Base-by-base conservation (phyloP, 2,329 filamentous ascomycete species). In the Trichothecium roseum region DNA sequence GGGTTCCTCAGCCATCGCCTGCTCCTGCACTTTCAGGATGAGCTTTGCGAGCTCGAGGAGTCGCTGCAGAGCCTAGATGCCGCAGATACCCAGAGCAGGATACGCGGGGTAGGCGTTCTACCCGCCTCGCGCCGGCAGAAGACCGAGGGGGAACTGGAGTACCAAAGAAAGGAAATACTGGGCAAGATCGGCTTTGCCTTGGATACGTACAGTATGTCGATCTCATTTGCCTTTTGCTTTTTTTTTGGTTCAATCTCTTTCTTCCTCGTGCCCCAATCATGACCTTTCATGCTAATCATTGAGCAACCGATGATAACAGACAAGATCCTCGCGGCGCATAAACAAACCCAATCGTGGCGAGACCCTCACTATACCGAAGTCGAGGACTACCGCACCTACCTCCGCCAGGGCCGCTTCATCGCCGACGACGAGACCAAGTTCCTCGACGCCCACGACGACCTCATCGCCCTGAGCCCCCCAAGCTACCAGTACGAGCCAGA, bases 21-120 rank as follows among this genome's bases (percentile, higher is more conserved):
- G 3, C 62, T 95, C 3, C 65, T 94, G 1, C 79, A 91, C 42
- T 66, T 94, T 13, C 88, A 94, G 55, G 86, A 94, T 50, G 85
- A 94, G 53, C 74, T 94, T 14, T 68, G 69, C 20, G 81, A 89
- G 47, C 64, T 94, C 27, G 87, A 94, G 56, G 79, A 86, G 48
- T 77, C 88, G 38, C 68, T 95, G 1, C 72, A 74, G 14, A 64
- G 67, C 0, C 58, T 91, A 1, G 88, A 94, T 48, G 60, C 59
- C 15, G 57, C 60, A 1, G 72, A 77, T 45, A 72, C 72, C 0
- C 62, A 69, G 40, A 59, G 54, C 8, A 54, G 64, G 3, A 56
- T 60, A 1, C 47, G 62, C 20, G 57, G 57, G 27, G 60, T 58
- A 15, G 55, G 62, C 6, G 63, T 69, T 15, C 43, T 67, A 4